Evolutionary conservation across 306 rosid genomes (phyloP).

Genomic region (Quercus ilex): DNA sequence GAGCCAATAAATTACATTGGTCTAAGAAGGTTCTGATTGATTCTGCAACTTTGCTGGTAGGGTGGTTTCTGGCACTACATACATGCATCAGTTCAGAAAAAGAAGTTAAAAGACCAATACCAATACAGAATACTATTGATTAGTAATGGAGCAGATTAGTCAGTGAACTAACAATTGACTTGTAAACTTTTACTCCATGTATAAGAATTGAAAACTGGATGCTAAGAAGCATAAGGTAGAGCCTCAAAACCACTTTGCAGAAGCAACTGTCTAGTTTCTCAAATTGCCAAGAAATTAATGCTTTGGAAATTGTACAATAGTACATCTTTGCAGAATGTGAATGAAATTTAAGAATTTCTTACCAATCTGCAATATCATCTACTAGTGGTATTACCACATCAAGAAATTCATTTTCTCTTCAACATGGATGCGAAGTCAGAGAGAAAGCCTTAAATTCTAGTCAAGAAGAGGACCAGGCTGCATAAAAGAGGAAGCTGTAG

Average conservation of each 20-base stretch:
- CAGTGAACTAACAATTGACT: neutral
- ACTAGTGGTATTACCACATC: conserved; percentile 30
- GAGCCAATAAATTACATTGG: too few relatives aligned
- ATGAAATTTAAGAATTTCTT: conserved; percentile 31
- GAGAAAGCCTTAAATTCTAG: conserved; percentile 29
- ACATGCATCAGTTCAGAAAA: neutral
- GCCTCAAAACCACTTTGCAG: too few relatives aligned
- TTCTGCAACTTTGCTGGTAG: neutral
- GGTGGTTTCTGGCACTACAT: neutral
- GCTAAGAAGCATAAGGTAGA: too few relatives aligned
- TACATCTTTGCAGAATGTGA: conserved; percentile 25
- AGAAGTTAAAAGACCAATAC: neutral
- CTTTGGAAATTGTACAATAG: conserved; percentile 6
- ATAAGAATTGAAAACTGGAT: neutral
- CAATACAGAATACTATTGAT: neutral
- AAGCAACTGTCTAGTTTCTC: too few relatives aligned
- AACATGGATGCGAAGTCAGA: conserved; percentile 15
- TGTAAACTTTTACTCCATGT: too few relatives aligned
- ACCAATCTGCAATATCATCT: conserved; percentile 28
- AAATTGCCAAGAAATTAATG: too few relatives aligned
- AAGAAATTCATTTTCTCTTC: conserved; percentile 32
- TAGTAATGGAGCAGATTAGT: neutral
- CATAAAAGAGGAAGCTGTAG: too few relatives aligned
- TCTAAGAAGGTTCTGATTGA: too few relatives aligned
- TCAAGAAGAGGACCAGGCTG: neutral